phyloP scores from a whole-genome alignment of 495 filamentous ascomycete genomes.

The Aspergillus cavernicola region DNA sequence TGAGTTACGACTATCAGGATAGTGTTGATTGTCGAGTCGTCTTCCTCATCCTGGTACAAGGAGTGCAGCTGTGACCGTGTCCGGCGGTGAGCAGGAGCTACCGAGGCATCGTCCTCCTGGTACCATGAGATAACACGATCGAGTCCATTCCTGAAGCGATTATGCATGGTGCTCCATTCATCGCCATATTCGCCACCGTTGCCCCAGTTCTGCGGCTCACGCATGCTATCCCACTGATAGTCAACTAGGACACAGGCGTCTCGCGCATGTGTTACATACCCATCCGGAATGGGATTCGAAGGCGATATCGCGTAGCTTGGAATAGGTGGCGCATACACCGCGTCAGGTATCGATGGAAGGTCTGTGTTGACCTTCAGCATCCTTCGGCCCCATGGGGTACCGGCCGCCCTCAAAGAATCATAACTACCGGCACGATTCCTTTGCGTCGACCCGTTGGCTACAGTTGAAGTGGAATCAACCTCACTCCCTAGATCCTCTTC shows the following conservation, averaged over 20 bases:
- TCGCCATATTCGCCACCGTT: conserved; percentile 84
- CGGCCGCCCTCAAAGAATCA: conserved; percentile 19
- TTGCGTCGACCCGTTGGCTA: conserved; percentile 6
- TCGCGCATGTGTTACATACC: conserved; percentile 88
- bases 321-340: conserved; percentile 66
- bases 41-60: conserved; percentile 51
- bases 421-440: conserved; percentile 34
- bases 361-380: conserved; percentile 32
- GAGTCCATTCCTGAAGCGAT: conserved; percentile 74
- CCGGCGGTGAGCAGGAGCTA: conserved; percentile 18
- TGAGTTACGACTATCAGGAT: conserved; percentile 93
- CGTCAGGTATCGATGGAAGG: conserved; percentile 23
- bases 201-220: conserved; percentile 70
- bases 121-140: conserved; percentile 81
- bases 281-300: conserved; percentile 75
- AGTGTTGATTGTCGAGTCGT: conserved; percentile 59
- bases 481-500: conserved; percentile 25
- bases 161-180: conserved; percentile 95
- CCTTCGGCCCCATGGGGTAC: conserved; percentile 15
- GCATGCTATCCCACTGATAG: conserved; percentile 93
- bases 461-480: conserved; percentile 17
- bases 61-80: conserved; percentile 17
- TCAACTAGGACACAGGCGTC: conserved; percentile 84
- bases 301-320: conserved; percentile 80
- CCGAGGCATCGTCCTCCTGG: conserved; percentile 45